A percentile compares a stretch with the other conserved stretches of the same genome.
phyloP scores from a whole-genome alignment of 106 monocot genomes.

The Acorus gramineus region DNA sequence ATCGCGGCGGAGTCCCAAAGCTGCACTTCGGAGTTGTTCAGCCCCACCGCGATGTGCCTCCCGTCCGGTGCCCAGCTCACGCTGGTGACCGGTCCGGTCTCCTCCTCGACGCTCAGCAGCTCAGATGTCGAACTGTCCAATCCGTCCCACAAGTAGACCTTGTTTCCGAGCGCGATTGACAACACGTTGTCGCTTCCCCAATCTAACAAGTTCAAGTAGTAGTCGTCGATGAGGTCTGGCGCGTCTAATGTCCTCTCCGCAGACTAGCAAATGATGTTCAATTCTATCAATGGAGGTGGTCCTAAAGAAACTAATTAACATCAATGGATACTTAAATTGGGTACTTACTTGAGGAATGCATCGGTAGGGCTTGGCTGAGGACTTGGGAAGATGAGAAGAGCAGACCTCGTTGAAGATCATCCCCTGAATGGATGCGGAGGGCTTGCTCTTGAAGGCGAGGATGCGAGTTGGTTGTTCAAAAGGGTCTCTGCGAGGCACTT shows the following conservation, averaged over 20 bases:
- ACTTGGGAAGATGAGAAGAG: constrained; percentile 17
- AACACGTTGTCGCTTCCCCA: constrained; percentile 55
- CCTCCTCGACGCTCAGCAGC: constrained; percentile 43
- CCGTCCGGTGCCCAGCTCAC: constrained; percentile 72
- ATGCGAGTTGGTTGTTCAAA: constrained; percentile 35
- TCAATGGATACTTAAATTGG: neutral
- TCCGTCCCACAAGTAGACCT: constrained; percentile 52
- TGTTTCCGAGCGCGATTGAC: constrained; percentile 41
- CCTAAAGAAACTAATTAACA: neutral
- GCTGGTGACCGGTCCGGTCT: constrained; percentile 56
- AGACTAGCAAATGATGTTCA: constrained; percentile 13
- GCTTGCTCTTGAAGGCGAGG: constrained; percentile 42
- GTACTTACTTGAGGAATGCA: constrained; percentile 49
- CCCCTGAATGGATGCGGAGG: constrained; percentile 3
- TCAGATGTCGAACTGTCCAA: constrained; percentile 30
- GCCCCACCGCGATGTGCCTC: constrained; percentile 40
- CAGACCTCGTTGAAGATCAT: constrained; percentile 8
- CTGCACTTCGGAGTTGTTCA: constrained; percentile 50
- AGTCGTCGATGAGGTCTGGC: constrained; percentile 44
- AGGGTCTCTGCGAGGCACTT: constrained; percentile 32
- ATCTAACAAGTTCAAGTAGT: constrained; percentile 47
- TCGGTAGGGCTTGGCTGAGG: constrained; percentile 21
- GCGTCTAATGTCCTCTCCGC: constrained; percentile 48
- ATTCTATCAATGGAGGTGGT: neutral
- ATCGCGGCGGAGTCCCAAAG: constrained; percentile 42